Percentiles rank a stretch among this genome's conserved stretches.
phyloP scores from a whole-genome alignment of 257 asterid genomes.

The Petunia secreta region DNA sequence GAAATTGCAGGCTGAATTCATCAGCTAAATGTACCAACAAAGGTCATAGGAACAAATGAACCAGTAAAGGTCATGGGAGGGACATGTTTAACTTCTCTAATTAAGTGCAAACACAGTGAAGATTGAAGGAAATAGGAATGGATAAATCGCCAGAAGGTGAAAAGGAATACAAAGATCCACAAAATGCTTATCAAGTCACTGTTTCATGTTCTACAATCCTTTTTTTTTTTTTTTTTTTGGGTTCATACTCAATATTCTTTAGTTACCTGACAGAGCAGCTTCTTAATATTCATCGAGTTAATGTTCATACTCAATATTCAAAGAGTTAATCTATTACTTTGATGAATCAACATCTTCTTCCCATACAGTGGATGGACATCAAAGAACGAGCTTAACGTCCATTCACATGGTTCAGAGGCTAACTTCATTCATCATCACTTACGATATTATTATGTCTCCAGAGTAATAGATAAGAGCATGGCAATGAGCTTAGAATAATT shows the following conservation, averaged over 20 bases:
- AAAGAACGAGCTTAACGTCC: background rate
- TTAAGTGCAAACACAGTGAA: background rate
- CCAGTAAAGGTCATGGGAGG: background rate
- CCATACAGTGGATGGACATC: slow-evolving; percentile 18
- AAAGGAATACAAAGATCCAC: background rate
- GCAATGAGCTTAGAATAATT: background rate
- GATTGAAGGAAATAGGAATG: background rate
- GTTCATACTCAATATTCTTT: background rate
- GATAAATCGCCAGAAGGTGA: slow-evolving; percentile 1
- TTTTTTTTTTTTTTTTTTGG: background rate
- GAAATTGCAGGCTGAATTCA: slow-evolving; percentile 16
- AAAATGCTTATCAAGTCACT: slow-evolving; percentile 9
- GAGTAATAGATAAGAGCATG: background rate
- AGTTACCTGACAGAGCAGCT: background rate
- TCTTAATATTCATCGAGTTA: background rate
- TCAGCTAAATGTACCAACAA: background rate
- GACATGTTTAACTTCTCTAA: background rate
- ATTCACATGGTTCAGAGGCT: slow-evolving; percentile 2
- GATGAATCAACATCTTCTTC: slow-evolving; percentile 3
- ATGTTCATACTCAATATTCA: background rate
- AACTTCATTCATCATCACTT: background rate
- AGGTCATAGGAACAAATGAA: background rate
- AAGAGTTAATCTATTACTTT: background rate
- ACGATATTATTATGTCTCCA: background rate
- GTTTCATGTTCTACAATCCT: background rate